Evolutionary conservation across 75 land plant species (phyloP).

Genomic region (Pinus taeda): DNA sequence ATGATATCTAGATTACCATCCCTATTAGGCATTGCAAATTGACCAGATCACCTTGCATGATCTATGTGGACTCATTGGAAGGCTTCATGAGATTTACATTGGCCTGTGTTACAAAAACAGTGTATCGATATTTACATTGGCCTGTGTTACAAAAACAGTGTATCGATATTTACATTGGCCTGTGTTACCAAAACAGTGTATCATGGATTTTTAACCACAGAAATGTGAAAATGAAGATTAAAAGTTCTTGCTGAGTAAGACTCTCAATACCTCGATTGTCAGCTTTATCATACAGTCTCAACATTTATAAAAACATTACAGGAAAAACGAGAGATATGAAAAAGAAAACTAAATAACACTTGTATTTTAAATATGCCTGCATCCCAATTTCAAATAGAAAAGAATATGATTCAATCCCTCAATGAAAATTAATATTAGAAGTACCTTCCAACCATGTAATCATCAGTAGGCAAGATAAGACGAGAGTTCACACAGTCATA

Average conservation of each 20-base stretch:
- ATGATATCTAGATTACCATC: neutral
- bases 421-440: neutral
- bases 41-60: neutral
- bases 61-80: neutral
- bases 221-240: too few species aligned
- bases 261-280: neutral
- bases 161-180: too few species aligned
- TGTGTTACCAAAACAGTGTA: too few species aligned
- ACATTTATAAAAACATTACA: neutral
- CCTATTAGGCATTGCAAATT: neutral
- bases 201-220: too few species aligned
- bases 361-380: neutral
- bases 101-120: too few species aligned
- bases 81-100: too few species aligned
- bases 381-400: neutral
- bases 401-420: neutral
- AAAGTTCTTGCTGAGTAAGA: too few species aligned
- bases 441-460: conserved; percentile 82
- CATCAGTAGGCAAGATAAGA: conserved; percentile 72
- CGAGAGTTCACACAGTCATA: conserved; percentile 86
- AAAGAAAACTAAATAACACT: neutral
- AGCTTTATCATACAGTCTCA: neutral
- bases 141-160: too few species aligned
- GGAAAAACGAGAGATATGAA: neutral
- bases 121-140: too few species aligned